Base-by-base conservation (phyloP, 257 asterid genomes). In the Primulina eburnea region DNA sequence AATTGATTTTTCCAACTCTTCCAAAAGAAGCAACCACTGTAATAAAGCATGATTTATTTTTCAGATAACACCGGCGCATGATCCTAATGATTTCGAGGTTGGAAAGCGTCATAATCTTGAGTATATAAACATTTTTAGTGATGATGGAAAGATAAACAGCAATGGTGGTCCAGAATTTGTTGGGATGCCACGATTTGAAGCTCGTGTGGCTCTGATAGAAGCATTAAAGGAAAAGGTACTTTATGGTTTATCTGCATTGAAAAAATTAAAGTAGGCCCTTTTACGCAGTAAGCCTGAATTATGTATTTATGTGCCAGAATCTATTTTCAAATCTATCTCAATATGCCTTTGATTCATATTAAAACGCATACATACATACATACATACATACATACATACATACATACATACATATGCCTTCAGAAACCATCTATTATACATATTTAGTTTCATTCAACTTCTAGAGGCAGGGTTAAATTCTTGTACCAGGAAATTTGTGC, bases 41-140 rank as follows among this genome's bases (percentile, higher is more conserved):
- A 64, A 76, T 79, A 73, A 63, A 53, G 14, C 56, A 10, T 71
- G 62, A 43, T 64, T 67, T 32, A 29, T 82, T 80, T 67, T 77
- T 76, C 87, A 90, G 99, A 91, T 91, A 78, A 94, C 99, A 60
- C 99, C 97, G 57, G 97, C 97, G 59, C 99, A 94, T 71, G 99
- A 94, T 80, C 99, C 99, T 70, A 94, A 94, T 75, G 99, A 94
- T 84, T 94, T 91, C 83, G 92, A 86, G 77, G 97, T 91, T 53
- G 97, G 96, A 77, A 92, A 84, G 89, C 97, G 96, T 65, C 97
- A 91, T 56, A 78, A 83, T 62, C 96, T 94, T 55, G 88, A 91
- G 30, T 86, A 81, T 75, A 89, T 89, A 75, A 94, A 87, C 75
- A 88, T 94, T 74, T 86, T 94, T 64, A 94, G 96, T 65, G 99